phyloP scores from a whole-genome alignment of 2,329 filamentous ascomycete genomes.

The Gnomoniopsis sp. region DNA sequence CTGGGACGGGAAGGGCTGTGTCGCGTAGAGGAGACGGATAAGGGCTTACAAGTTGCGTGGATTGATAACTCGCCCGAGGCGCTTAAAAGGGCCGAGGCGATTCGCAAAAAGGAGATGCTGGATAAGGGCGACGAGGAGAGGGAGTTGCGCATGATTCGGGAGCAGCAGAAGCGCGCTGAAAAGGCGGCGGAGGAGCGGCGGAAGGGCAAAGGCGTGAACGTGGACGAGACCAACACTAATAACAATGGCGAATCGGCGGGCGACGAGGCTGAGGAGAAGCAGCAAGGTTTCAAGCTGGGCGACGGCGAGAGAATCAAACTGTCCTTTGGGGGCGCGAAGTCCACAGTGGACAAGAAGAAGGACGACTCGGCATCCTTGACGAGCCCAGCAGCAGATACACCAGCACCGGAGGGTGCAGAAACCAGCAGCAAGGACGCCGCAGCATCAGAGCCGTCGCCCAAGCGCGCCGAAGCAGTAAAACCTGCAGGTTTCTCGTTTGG shows the following conservation, averaged over 20 bases:
- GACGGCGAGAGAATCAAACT: slow-evolving; percentile 76
- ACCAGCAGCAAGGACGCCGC: slow-evolving; percentile 16
- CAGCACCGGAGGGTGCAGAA: slow-evolving; percentile 21
- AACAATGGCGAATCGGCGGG: slow-evolving; percentile 42
- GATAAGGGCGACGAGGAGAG: slow-evolving; percentile 89
- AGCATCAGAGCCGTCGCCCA: slow-evolving; percentile 14
- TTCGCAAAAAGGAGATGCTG: slow-evolving; percentile 78
- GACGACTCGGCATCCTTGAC: slow-evolving; percentile 11
- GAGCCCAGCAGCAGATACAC: neutral
- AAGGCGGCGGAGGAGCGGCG: slow-evolving; percentile 50
- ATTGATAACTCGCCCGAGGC: slow-evolving; percentile 90
- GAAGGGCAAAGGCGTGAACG: slow-evolving; percentile 35
- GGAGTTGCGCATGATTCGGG: slow-evolving; percentile 76
- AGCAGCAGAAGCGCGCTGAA: slow-evolving; percentile 77
- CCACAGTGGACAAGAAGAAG: slow-evolving; percentile 18
- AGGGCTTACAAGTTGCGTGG: slow-evolving; percentile 84
- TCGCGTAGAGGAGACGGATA: slow-evolving; percentile 82
- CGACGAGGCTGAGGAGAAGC: slow-evolving; percentile 37
- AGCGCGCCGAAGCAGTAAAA: slow-evolving; percentile 26
- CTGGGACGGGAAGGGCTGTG: slow-evolving; percentile 85
- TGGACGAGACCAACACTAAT: slow-evolving; percentile 40
- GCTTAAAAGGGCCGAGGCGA: slow-evolving; percentile 72
- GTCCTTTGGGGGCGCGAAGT: slow-evolving; percentile 58
- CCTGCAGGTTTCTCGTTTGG: slow-evolving; percentile 64
- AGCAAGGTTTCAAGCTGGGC: slow-evolving; percentile 52